Evolutionary conservation across 2,329 filamentous ascomycete species (phyloP).

Genomic region (Fusarium luffae): DNA sequence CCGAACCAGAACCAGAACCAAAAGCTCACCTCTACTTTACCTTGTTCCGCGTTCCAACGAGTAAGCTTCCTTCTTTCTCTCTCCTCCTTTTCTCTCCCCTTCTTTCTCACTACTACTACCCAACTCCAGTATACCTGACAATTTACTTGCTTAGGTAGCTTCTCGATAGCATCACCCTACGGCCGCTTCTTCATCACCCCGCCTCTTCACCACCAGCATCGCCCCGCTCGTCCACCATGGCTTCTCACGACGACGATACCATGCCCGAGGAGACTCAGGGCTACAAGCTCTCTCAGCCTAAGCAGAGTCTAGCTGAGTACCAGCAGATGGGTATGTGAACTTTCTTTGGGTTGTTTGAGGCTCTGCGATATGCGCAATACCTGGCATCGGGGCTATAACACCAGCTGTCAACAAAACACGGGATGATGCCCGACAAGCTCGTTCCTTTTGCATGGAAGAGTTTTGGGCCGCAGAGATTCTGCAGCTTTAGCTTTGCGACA

Average conservation of each 20-base stretch:
- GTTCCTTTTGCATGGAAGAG: not conserved
- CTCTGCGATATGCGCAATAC: conserved; percentile 27
- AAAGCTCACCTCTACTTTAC: conserved; percentile 40
- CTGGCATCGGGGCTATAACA: conserved; percentile 9
- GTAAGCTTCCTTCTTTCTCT: conserved; percentile 36
- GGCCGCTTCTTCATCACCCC: conserved; percentile 31
- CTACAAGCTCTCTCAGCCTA: conserved; percentile 96
- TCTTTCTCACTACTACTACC: conserved; percentile 31
- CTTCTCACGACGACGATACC: conserved; percentile 80
- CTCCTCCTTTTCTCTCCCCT: conserved; percentile 21
- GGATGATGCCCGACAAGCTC: conserved; percentile 16
- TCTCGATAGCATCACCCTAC: conserved; percentile 14
- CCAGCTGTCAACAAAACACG: conserved; percentile 19
- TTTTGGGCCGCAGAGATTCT: not conserved
- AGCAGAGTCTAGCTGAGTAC: conserved; percentile 97
- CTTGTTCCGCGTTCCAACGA: conserved; percentile 30
- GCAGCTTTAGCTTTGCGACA: not conserved
- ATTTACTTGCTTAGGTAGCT: conserved; percentile 19
- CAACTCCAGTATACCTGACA: conserved; percentile 17
- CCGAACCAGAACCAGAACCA: not conserved
- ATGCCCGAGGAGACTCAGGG: conserved; percentile 89
- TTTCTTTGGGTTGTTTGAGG: conserved; percentile 5
- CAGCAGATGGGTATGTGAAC: conserved; percentile 82
- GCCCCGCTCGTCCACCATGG: conserved; percentile 62
- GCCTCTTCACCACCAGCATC: conserved; percentile 27